Evolutionary conservation across 2,329 filamentous ascomycete genomes (phyloP).

Genomic region (Fusarium mexicanum): DNA sequence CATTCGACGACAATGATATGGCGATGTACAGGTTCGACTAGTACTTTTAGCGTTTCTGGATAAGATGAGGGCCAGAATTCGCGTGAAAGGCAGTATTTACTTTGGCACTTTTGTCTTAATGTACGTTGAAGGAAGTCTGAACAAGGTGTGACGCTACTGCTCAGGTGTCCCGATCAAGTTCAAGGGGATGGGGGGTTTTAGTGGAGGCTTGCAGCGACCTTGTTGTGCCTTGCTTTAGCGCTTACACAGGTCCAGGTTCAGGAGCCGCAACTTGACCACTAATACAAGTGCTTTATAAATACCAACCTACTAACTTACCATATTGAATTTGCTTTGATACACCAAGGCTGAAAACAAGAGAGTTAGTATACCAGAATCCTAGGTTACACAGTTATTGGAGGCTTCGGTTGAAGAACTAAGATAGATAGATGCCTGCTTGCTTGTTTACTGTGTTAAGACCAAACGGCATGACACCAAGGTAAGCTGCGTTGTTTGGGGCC

Average conservation of each 20-base stretch:
- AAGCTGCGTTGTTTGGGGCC: not conserved
- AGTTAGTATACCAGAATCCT: not conserved
- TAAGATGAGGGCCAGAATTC: not conserved
- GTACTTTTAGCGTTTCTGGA: not conserved
- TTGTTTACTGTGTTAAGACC: not conserved
- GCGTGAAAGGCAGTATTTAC: not conserved
- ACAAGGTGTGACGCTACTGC: conserved; percentile 3
- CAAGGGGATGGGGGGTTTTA: not conserved
- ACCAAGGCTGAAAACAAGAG: not conserved
- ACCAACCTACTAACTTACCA: not conserved
- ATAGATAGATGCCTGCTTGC: not conserved
- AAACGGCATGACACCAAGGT: not conserved
- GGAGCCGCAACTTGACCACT: not conserved
- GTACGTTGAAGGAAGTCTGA: not conserved
- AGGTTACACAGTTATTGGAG: not conserved
- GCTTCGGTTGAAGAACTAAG: not conserved
- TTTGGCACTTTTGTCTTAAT: not conserved
- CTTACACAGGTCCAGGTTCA: not conserved
- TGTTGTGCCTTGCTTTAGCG: not conserved
- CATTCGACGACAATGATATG: not conserved
- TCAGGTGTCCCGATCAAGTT: conserved; percentile 1
- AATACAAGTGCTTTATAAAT: not conserved
- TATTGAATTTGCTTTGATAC: not conserved
- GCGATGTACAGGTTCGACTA: not conserved
- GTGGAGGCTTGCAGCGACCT: conserved; percentile 1